Evolutionary conservation across 2,329 filamentous ascomycete genomes (phyloP).

Genomic region (Fusarium anguioides): DNA sequence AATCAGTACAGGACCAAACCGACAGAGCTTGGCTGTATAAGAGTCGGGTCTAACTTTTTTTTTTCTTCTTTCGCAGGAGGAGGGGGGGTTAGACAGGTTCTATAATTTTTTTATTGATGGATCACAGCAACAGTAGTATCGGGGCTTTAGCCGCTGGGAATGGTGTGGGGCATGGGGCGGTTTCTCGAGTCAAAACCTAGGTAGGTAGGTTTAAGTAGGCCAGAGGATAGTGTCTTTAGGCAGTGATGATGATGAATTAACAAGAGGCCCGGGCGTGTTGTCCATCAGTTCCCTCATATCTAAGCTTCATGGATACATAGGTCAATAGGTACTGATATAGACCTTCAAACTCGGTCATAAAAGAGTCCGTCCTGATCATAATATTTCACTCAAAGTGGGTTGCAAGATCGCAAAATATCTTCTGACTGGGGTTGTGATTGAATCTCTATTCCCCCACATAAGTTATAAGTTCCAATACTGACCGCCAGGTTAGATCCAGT

Average conservation of each 20-base stretch:
- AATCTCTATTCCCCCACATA: conserved; percentile 11
- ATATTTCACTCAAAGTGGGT: neutral
- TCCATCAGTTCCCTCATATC: neutral
- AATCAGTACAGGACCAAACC: conserved; percentile 17
- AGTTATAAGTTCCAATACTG: too few species aligned
- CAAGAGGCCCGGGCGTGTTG: neutral
- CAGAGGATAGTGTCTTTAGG: neutral
- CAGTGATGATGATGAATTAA: conserved; percentile 4
- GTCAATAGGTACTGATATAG: neutral
- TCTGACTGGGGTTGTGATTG: conserved; percentile 1
- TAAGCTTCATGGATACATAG: too few species aligned
- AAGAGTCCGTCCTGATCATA: neutral
- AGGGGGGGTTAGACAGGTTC: conserved; percentile 11
- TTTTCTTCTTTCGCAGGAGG: conserved; percentile 6
- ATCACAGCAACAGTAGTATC: conserved; percentile 24
- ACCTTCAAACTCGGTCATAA: neutral
- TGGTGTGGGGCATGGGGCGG: conserved; percentile 31
- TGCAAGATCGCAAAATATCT: neutral
- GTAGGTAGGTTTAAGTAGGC: neutral
- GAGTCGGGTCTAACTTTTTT: conserved; percentile 2
- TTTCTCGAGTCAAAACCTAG: neutral
- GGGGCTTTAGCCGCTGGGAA: conserved; percentile 39
- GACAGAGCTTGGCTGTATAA: conserved; percentile 23
- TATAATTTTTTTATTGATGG: conserved; percentile 30
- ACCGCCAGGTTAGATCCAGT: neutral